phyloP scores from a whole-genome alignment of 257 asterid species.

The Salvia rosmarinus region DNA sequence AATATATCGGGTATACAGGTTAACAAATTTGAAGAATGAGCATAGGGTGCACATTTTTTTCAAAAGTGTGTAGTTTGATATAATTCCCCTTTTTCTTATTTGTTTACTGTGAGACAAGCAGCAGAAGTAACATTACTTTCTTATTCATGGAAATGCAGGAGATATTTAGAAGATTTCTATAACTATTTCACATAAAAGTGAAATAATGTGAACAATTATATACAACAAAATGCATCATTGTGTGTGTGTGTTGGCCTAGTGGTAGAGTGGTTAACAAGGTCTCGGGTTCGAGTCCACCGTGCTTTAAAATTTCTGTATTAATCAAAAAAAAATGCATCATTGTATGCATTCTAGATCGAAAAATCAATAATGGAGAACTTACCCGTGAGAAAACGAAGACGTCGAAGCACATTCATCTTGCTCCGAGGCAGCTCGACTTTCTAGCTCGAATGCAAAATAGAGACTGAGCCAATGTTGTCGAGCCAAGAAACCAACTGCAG shows the following conservation, averaged over 20 bases:
- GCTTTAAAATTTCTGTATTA: too few species aligned
- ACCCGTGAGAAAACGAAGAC: conserved; percentile 17
- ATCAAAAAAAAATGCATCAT: conserved; percentile 1
- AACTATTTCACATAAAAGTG: conserved; percentile 7
- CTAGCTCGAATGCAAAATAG: conserved; percentile 25
- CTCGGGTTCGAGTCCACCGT: too few species aligned
- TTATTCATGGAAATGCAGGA: not conserved
- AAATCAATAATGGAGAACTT: conserved; percentile 19
- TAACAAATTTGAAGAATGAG: too few species aligned
- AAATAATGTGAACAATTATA: conserved; percentile 26
- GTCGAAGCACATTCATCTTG: conserved; percentile 13
- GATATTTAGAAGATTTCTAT: conserved; percentile 1
- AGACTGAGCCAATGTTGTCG: conserved; percentile 47
- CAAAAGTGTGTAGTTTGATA: too few species aligned
- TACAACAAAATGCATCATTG: conserved; percentile 25
- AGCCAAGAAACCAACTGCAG: conserved; percentile 71
- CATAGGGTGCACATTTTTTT: too few species aligned
- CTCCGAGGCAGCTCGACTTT: conserved; percentile 6
- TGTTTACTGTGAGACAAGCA: not conserved
- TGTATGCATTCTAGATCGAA: conserved; percentile 10
- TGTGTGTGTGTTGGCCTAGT: too few species aligned
- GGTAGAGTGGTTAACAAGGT: too few species aligned
- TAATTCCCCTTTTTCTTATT: not conserved
- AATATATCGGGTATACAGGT: too few species aligned
- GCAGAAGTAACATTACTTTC: not conserved